Evolutionary conservation across 2,329 filamentous ascomycete genomes (phyloP).

Genomic region (Neonectria ditissima): DNA sequence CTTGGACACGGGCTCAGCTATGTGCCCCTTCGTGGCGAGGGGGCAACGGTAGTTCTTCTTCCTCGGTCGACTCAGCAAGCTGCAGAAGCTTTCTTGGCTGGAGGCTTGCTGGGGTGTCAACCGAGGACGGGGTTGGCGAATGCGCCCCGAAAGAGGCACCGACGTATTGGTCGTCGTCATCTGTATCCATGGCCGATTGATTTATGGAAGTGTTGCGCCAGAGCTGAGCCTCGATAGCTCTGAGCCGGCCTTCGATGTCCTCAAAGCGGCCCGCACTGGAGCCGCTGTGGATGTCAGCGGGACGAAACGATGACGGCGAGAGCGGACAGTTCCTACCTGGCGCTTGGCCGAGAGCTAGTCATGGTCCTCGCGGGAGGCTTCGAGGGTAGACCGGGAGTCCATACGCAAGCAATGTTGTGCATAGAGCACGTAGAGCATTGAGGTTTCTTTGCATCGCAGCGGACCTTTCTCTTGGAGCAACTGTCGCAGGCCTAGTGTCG

Average conservation of each 20-base stretch:
- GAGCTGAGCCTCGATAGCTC: background rate
- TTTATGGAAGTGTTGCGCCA: background rate
- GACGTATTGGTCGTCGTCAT: background rate
- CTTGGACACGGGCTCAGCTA: too few relatives aligned
- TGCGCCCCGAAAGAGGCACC: background rate
- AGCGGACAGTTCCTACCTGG: background rate
- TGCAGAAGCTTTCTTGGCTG: background rate
- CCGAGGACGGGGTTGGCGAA: background rate
- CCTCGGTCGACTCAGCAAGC: background rate
- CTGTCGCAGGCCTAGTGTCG: background rate
- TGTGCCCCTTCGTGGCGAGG: background rate
- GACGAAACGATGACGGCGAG: background rate
- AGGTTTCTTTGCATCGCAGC: background rate
- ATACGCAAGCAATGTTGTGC: background rate
- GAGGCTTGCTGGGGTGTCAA: background rate
- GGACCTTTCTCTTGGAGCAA: background rate
- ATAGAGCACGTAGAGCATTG: background rate
- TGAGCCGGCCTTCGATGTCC: background rate
- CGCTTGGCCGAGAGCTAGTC: background rate
- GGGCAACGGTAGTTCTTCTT: slow-evolving; percentile 6
- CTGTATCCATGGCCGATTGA: background rate
- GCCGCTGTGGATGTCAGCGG: background rate
- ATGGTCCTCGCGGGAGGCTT: background rate
- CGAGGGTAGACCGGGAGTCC: background rate
- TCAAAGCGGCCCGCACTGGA: background rate